Base-by-base conservation (phyloP, 306 rosid genomes). In the Rubus idaeus region DNA sequence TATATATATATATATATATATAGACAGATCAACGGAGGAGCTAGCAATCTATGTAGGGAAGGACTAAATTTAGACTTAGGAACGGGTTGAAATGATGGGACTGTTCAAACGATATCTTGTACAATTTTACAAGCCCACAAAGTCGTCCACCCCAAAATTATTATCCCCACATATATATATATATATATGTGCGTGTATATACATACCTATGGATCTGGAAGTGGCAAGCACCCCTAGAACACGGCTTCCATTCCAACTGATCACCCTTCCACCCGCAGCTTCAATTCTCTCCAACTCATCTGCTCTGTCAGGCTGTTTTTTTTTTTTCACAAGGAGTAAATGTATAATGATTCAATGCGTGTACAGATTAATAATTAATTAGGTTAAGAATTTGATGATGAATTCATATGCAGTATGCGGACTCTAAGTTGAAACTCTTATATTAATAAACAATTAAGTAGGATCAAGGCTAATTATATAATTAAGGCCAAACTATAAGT, bases 251-350 rank as follows among this genome's bases (percentile, higher is more conserved):
- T 94, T 89, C 98, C 97, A 94, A 85, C 87, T 86, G 41, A 94
- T 88, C 75, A 94, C 96, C 78, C 80, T 90, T 69, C 98, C 98
- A 53, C 98, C 97, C 18, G 93, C 97, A 26, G 83, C 92, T 89
- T 94, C 98, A n/a, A 94, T 94, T 86, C 98, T 85, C 86, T 75
- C 85, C 89, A 89, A 77, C 84, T 94, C 98, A 84, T 94, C 97
- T 6, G 88, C 84, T 58, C 95, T 88, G 58, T 84, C 80, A 39
- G 98, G 98, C 98, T 94, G 12, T 0, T 60, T 60, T 10, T 26
- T 18, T 18, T 23, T 23, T 60, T 26, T 5, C 41, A 60, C 41
- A 60, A 16, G 13, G 39, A 9, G 10, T 21, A 60, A 10, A 7
- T 20, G 62, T 56, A 56, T 0, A 30, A 30, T 30, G 35, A 30